phyloP scores from a whole-genome alignment of 805 yeast species.

The Dipodascus geniculatus region DNA sequence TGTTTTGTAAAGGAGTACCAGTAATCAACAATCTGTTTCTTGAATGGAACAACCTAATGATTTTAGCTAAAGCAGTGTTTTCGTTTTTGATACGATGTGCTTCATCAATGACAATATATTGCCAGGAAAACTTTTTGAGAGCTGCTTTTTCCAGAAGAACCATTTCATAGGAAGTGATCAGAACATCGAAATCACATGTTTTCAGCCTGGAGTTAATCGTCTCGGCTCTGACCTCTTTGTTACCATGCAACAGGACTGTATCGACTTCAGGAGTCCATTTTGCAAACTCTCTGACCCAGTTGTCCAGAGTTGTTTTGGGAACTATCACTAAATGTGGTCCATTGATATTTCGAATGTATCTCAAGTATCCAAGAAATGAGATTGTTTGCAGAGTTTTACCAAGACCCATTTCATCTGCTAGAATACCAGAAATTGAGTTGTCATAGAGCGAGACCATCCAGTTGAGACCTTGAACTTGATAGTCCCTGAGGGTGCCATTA shows the following conservation, averaged over 20 bases:
- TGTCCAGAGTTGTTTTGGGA: constrained; percentile 91
- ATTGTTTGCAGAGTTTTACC: constrained; percentile 95
- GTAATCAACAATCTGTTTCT: constrained; percentile 77
- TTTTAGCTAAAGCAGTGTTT: constrained; percentile 82
- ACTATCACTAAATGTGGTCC: constrained; percentile 91
- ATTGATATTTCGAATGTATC: constrained; percentile 63
- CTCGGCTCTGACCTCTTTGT: constrained; percentile 62
- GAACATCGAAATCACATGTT: constrained; percentile 75
- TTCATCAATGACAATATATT: constrained; percentile 86
- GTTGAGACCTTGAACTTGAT: constrained; percentile 89
- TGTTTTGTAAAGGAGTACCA: constrained; percentile 93
- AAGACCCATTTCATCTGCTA: constrained; percentile 97
- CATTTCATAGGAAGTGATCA: constrained; percentile 87
- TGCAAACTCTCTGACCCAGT: constrained; percentile 91
- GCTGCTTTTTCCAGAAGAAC: constrained; percentile 78
- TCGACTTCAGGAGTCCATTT: constrained; percentile 95
- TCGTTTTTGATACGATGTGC: constrained; percentile 96
- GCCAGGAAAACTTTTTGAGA: constrained; percentile 80
- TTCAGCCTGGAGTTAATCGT: constrained; percentile 49
- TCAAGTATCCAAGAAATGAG: constrained; percentile 76
- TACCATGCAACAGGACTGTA: constrained; percentile 78
- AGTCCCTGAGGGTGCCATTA: constrained; percentile 69
- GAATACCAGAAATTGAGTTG: constrained; percentile 78
- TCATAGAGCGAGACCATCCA: constrained; percentile 88
- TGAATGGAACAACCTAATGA: constrained; percentile 79